Conservation (phyloP, 768 basidiomycete genomes). For the Lactarius trivialis region DNA sequence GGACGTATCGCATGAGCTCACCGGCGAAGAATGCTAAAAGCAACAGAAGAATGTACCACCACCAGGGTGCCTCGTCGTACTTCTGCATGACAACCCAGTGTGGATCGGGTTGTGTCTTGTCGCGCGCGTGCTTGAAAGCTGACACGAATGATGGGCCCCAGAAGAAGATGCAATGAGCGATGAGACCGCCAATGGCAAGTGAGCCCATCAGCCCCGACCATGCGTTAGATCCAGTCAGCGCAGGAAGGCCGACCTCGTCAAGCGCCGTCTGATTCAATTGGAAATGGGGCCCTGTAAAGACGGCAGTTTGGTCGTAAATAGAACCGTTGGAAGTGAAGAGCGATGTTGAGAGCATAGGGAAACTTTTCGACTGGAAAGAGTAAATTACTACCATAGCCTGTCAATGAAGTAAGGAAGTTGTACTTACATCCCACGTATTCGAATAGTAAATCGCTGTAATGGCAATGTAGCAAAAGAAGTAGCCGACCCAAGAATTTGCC, state of each 20-base stretch:
- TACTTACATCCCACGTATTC: slow-evolving; percentile 51
- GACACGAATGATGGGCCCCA: slow-evolving; percentile 47
- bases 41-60: slow-evolving; percentile 51
- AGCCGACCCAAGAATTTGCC: slow-evolving; percentile 55
- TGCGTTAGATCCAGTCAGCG: slow-evolving; percentile 43
- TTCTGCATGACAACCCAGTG: slow-evolving; percentile 56
- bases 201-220: slow-evolving; percentile 42
- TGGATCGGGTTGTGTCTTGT: slow-evolving; percentile 45
- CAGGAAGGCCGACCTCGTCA: slow-evolving; percentile 37
- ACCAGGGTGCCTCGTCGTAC: slow-evolving; percentile 55
- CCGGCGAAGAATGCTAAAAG: slow-evolving; percentile 50
- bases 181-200: slow-evolving; percentile 48
- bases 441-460: slow-evolving; percentile 55
- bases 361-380: slow-evolving; percentile 38
- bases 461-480: slow-evolving; percentile 43
- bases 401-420: slow-evolving; percentile 21
- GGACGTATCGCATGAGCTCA: slow-evolving; percentile 24
- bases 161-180: slow-evolving; percentile 49
- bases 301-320: slow-evolving; percentile 45
- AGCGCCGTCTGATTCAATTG: slow-evolving; percentile 53
- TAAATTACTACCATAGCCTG: slow-evolving; percentile 2
- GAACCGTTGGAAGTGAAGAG: slow-evolving; percentile 51
- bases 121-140: slow-evolving; percentile 44
- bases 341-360: slow-evolving; percentile 56
- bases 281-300: slow-evolving; percentile 43